A percentile compares a stretch with the other conserved stretches of the same genome.
phyloP scores from a whole-genome alignment of 2,329 filamentous ascomycete species.

The Colletotrichum magnum region DNA sequence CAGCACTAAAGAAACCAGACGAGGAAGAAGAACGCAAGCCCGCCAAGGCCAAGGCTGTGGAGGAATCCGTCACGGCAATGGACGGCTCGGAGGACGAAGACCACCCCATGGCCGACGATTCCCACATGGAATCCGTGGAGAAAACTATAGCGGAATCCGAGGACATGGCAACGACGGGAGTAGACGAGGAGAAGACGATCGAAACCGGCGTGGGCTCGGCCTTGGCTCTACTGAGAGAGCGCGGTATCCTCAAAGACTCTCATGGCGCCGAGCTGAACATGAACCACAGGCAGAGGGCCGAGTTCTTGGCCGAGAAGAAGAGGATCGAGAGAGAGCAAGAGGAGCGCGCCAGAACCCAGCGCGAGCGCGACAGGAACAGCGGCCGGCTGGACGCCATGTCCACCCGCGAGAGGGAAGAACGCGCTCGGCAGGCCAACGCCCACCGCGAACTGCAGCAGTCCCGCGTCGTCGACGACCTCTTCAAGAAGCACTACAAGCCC shows the following conservation, averaged over 20 bases:
- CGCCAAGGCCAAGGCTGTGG: constrained; percentile 57
- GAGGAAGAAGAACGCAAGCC: constrained; percentile 69
- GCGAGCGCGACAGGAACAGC: constrained; percentile 88
- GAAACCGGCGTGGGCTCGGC: constrained; percentile 85
- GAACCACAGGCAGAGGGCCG: constrained; percentile 78
- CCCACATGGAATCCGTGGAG: constrained; percentile 47
- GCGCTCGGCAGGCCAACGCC: constrained; percentile 88
- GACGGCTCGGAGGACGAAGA: constrained; percentile 57
- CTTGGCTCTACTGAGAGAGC: constrained; percentile 85
- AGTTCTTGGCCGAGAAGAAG: constrained; percentile 84
- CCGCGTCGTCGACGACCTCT: constrained; percentile 85
- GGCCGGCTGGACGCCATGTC: constrained; percentile 91
- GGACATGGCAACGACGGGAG: constrained; percentile 75
- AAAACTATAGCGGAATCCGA: constrained; percentile 59
- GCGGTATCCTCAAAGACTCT: constrained; percentile 81
- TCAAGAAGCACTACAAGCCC: constrained; percentile 89
- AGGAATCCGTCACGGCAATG: constrained; percentile 61
- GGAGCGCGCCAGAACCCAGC: constrained; percentile 81
- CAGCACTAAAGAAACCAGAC: constrained; percentile 81
- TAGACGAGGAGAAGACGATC: constrained; percentile 88
- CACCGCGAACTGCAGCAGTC: constrained; percentile 89
- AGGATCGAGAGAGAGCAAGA: constrained; percentile 84
- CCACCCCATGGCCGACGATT: constrained; percentile 48
- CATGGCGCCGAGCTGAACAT: constrained; percentile 75
- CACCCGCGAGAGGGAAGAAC: constrained; percentile 90